phyloP scores from a whole-genome alignment of 2,329 filamentous ascomycete genomes.

The Metarhizium rileyi region DNA sequence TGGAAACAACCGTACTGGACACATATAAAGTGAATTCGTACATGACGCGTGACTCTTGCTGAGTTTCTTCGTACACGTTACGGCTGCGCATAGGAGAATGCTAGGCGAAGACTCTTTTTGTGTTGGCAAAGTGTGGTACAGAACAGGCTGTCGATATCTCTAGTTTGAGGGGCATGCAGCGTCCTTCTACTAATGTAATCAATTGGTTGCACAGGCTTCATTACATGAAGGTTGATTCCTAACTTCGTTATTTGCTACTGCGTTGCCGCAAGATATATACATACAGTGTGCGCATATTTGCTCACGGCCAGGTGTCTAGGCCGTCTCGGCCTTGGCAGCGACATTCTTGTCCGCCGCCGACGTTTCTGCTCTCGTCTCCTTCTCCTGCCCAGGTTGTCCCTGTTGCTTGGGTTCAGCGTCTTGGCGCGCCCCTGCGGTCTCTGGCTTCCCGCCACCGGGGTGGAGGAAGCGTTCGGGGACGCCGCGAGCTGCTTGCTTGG shows the following conservation, averaged over 20 bases:
- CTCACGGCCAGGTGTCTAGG: neutral
- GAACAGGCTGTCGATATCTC: no score
- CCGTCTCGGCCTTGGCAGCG: neutral
- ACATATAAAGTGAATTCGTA: neutral
- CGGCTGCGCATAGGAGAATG: no score
- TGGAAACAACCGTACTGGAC: neutral
- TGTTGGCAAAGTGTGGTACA: no score
- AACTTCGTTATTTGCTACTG: neutral
- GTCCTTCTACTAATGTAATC: no score
- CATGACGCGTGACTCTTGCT: neutral
- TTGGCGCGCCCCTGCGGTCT: slow-evolving; percentile 5
- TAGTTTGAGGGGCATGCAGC: no score
- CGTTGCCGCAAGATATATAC: neutral
- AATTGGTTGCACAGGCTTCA: no score
- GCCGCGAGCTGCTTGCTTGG: slow-evolving; percentile 55
- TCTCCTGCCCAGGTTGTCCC: slow-evolving; percentile 11
- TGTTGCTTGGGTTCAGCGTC: slow-evolving; percentile 13
- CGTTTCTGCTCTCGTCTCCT: neutral
- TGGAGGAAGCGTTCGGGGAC: slow-evolving; percentile 68
- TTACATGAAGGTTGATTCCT: neutral
- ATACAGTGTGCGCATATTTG: neutral
- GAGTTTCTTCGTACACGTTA: neutral
- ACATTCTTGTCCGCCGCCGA: neutral
- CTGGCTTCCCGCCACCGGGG: slow-evolving; percentile 15
- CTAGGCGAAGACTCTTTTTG: no score